phyloP scores from a whole-genome alignment of 2,329 filamentous ascomycete genomes.

The Fusarium sp. region DNA sequence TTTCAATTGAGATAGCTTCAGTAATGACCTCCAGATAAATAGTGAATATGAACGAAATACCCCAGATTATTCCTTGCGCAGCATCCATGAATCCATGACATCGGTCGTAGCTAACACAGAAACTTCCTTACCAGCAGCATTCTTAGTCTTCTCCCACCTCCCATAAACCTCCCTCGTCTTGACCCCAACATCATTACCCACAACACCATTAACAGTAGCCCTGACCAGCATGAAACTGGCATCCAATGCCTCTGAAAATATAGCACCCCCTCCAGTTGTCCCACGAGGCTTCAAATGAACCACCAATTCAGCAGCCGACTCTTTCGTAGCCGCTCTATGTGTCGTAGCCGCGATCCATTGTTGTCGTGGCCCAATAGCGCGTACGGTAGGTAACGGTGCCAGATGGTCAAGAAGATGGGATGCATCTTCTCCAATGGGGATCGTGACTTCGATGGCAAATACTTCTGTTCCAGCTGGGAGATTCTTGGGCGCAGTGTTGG shows the following conservation, averaged over 20 bases:
- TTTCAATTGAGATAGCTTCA: too few species aligned
- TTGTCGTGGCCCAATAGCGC: not conserved
- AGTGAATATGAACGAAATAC: not conserved
- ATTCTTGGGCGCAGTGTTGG: fast-evolving
- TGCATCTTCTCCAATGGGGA: not conserved
- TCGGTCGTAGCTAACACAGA: fast-evolving
- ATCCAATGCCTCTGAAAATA: not conserved
- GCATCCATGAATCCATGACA: not conserved
- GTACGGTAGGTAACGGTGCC: fast-evolving
- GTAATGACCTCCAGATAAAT: too few species aligned
- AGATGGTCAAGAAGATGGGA: not conserved
- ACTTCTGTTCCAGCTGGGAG: not conserved
- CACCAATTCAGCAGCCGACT: not conserved
- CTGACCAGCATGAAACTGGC: not conserved
- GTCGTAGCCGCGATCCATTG: not conserved
- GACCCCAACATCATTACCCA: not conserved
- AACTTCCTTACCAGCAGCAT: not conserved
- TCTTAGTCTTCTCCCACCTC: not conserved
- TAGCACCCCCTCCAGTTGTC: not conserved
- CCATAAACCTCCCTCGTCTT: not conserved
- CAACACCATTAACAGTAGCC: not conserved
- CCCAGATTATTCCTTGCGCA: not conserved
- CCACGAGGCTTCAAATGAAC: not conserved
- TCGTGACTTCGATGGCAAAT: not conserved
- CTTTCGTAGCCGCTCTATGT: not conserved